Evolutionary conservation across 192 early-diverging fungal genomes (phyloP), one percentile per base, ranked within the genome.

Genomic region (Podochytrium sp.): DNA sequence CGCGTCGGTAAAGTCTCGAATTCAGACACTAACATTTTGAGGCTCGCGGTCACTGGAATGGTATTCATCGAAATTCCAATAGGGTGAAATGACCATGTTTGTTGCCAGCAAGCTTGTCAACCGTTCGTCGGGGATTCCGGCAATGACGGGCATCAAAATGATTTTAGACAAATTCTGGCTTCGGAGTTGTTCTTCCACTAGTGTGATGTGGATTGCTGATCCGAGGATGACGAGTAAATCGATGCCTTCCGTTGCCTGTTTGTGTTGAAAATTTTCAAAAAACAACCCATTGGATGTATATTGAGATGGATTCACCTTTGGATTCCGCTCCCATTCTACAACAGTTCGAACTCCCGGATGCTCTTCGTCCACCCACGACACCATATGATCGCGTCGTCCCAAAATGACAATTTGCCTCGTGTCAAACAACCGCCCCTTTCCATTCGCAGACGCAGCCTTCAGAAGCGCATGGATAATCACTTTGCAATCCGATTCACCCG

Each of bases 151-250:
- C 34, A 71, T 39, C 10, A 71, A 12, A 39, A 71, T n/a, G 6
- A 41, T 60, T 41, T 71, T 60, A 2, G 55, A 59, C 7, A 59
- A 29, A 40, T 71, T 30, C 40, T 71, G 69, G 2, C 69, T 57
- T 42, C 69, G 69, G 4, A 60, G 56, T 30, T 71, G 69, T 40
- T 71, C 69, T 60, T 71, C 69, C 14, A 59, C 47, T 7, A 71
- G 57, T 6, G 69, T 71, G 4, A 71, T 14, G 29, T 71, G 69
- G 56, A 71, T 71, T 23, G 69, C 20, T 23, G 69, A 71, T 27
- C 32, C 40, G 10, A 71, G 56, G 5, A 71, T 41, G 18, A 71
- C 20, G 12, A 38, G 47, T 41, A 65, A 43, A 65, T 30, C 29
- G 20, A 39, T 63, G 37, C 60, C 32, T 16, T 18, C n/a, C 16